A percentile compares a stretch with the other conserved stretches of the same genome.
Conservation (phyloP, 1,284 basidiomycete genomes). For the Fistulinella cinereoalba region DNA sequence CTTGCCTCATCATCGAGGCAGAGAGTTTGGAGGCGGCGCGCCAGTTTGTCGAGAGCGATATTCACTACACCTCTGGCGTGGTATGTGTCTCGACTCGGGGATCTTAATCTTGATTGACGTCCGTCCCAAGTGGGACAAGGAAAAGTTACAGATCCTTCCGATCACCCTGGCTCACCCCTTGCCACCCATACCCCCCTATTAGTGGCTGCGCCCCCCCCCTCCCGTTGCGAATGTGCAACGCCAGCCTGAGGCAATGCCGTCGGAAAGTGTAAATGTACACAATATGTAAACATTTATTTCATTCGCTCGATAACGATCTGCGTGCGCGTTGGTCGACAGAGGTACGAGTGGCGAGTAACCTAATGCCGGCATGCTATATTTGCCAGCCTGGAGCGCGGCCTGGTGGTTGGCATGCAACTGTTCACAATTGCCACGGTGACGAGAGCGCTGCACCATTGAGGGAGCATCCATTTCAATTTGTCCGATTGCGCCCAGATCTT, state of each 20-base stretch:
- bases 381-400: neutral
- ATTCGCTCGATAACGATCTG: too few species aligned
- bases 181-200: constrained; percentile 4
- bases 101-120: constrained; percentile 1
- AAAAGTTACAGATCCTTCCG: constrained; percentile 44
- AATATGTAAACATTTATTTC: neutral
- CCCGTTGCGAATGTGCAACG: too few species aligned
- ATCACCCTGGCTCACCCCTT: constrained; percentile 17
- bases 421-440: neutral
- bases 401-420: neutral
- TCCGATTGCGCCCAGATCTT: neutral
- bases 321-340: too few species aligned
- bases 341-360: neutral
- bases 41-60: constrained; percentile 46
- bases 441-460: neutral
- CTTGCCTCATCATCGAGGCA: constrained; percentile 48
- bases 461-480: neutral
- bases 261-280: neutral
- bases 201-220: neutral
- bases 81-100: constrained; percentile 36
- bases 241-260: neutral
- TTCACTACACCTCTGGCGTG: constrained; percentile 55
- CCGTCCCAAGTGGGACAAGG: constrained; percentile 37
- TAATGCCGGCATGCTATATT: neutral
- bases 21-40: constrained; percentile 46